phyloP scores from a whole-genome alignment of 306 rosid genomes.

The Ochetophila trinervis region DNA sequence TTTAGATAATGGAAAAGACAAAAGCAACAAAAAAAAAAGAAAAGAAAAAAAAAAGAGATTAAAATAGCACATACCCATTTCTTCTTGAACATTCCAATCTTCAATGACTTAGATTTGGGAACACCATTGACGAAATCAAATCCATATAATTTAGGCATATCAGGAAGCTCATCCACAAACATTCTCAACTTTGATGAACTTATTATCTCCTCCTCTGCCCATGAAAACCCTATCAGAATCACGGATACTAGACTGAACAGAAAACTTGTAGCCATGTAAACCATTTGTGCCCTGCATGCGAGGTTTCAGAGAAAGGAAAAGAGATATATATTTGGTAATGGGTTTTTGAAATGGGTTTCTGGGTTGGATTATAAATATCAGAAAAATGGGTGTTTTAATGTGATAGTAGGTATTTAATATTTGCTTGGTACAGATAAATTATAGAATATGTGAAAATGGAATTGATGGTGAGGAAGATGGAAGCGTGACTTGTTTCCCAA shows the following conservation, averaged over 20 bases:
- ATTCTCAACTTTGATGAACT: constrained; percentile 38
- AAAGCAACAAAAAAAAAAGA: background rate
- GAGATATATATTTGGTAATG: background rate
- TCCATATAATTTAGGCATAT: constrained; percentile 51
- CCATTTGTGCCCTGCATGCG: background rate
- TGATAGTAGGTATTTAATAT: background rate
- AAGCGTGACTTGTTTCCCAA: background rate
- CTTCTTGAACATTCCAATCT: constrained; percentile 73
- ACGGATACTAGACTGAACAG: background rate
- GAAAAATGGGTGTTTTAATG: background rate
- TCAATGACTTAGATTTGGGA: constrained; percentile 46
- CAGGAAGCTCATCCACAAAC: constrained; percentile 75
- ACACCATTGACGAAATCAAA: constrained; percentile 35
- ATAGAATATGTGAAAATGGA: background rate
- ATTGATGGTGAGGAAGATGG: background rate
- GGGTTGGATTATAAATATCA: background rate
- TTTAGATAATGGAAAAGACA: background rate
- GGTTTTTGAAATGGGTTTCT: background rate
- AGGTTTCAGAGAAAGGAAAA: background rate
- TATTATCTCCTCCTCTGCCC: constrained; percentile 35
- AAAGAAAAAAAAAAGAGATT: background rate
- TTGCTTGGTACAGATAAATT: background rate
- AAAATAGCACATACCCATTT: constrained; percentile 50
- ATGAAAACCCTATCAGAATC: constrained; percentile 5
- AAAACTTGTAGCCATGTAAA: background rate